A percentile compares a stretch with the other conserved stretches of the same genome.
phyloP scores from a whole-genome alignment of 257 asterid species.

The Solanum appendiculatum region DNA sequence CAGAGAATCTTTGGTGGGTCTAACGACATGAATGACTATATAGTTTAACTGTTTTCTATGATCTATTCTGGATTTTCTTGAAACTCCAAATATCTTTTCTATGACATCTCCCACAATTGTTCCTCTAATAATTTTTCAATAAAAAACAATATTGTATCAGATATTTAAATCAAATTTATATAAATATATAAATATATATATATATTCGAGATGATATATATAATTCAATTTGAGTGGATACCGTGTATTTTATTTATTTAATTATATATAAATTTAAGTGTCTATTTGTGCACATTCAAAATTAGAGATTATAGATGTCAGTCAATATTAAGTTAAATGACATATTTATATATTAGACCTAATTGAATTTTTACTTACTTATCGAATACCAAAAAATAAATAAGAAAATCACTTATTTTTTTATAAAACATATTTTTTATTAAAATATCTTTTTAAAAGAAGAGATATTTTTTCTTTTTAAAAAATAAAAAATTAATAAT shows the following conservation, averaged over 20 bases:
- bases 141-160: not conserved
- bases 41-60: not conserved
- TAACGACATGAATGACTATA: not conserved
- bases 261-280: no score
- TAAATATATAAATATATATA: not conserved
- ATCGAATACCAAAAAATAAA: not conserved
- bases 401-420: no score
- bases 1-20: slow-evolving; percentile 10
- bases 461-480: not conserved
- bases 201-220: no score
- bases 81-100: slow-evolving; percentile 3
- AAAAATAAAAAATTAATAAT: no score
- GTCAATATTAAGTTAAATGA: accelerated
- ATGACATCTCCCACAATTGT: slow-evolving; percentile 38
- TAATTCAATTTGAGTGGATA: not conserved
- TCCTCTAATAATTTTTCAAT: not conserved
- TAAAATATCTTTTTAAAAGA: no score
- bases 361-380: not conserved
- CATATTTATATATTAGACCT: no score
- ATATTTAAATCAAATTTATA: not conserved
- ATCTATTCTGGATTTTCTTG: not conserved
- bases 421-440: no score
- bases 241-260: no score
- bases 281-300: no score
- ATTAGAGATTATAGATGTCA: not conserved